Evolutionary conservation across 2,329 filamentous ascomycete genomes (phyloP).

Genomic region (Paecilomyces dactylethromorphus): DNA sequence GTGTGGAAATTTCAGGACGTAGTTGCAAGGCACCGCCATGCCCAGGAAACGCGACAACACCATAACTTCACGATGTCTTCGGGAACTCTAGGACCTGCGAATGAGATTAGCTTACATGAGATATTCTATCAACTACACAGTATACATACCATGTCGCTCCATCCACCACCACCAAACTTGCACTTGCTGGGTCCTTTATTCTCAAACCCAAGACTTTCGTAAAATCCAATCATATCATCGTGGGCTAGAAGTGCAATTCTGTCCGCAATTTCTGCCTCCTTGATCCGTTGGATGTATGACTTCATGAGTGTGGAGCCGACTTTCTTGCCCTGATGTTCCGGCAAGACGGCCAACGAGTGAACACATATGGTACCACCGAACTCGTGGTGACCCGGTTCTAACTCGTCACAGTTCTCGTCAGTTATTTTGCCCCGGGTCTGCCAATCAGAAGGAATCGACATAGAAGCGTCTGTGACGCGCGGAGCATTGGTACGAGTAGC

Average conservation of each 20-base stretch:
- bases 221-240: conserved; percentile 67
- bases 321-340: conserved; percentile 65
- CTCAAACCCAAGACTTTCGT: conserved; percentile 67
- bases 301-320: conserved; percentile 68
- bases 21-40: neutral
- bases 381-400: conserved; percentile 61
- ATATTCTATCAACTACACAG: neutral
- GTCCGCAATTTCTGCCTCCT: conserved; percentile 61
- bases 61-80: neutral
- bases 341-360: conserved; percentile 75
- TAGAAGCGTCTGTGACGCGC: conserved; percentile 66
- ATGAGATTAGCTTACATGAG: neutral
- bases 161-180: conserved; percentile 70
- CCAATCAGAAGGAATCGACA: conserved; percentile 68
- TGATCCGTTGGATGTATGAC: conserved; percentile 71
- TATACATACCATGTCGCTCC: conserved; percentile 68
- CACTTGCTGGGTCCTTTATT: conserved; percentile 62
- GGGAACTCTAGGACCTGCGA: neutral
- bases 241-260: conserved; percentile 71
- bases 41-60: neutral
- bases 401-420: conserved; percentile 22
- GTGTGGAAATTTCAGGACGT: neutral
- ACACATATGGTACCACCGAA: conserved; percentile 68
- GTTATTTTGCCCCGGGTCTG: conserved; percentile 37
- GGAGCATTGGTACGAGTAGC: conserved; percentile 61